Conservation (phyloP, 805 yeast species). For the Wickerhamiella kurtzmanii region DNA sequence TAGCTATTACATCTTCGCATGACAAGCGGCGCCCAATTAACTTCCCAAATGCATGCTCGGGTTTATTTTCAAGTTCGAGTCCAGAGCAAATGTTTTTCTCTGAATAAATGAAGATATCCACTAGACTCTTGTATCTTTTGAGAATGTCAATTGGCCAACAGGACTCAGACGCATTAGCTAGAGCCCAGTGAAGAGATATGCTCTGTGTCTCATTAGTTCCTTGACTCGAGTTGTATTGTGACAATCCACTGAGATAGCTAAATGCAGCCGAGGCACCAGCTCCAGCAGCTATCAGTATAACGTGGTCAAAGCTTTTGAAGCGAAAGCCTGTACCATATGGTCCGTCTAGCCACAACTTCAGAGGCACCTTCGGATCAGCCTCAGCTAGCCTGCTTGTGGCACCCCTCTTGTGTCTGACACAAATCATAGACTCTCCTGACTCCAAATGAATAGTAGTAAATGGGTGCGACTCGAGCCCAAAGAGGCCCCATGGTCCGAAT, state of each 20-base stretch:
- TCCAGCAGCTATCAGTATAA: constrained; percentile 41
- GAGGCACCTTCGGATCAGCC: constrained; percentile 28
- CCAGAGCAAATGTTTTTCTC: background rate
- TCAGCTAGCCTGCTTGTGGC: constrained; percentile 10
- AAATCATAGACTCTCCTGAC: constrained; percentile 10
- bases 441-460: constrained; percentile 35
- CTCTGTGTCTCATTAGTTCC: background rate
- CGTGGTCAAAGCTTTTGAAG: constrained; percentile 28
- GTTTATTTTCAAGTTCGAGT: no score
- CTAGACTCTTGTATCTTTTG: background rate
- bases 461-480: constrained; percentile 59
- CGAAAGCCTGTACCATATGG: constrained; percentile 35
- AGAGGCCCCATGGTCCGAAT: constrained; percentile 26
- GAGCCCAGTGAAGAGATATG: constrained; percentile 15
- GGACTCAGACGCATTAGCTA: constrained; percentile 1
- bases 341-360: constrained; percentile 33
- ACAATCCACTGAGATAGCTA: constrained; percentile 8
- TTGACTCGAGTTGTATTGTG: background rate
- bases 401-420: constrained; percentile 13
- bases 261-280: constrained; percentile 44
- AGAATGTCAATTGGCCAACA: constrained; percentile 9
- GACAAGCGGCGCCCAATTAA: background rate
- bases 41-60: no score
- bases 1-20: background rate
- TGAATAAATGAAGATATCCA: background rate